A percentile compares a stretch with the other conserved stretches of the same genome.
These are phyloP conservation scores for Yamadazyma conglobata DNA, from an alignment of 1,139 yeast species.

Conservation along the genomic window DNA sequence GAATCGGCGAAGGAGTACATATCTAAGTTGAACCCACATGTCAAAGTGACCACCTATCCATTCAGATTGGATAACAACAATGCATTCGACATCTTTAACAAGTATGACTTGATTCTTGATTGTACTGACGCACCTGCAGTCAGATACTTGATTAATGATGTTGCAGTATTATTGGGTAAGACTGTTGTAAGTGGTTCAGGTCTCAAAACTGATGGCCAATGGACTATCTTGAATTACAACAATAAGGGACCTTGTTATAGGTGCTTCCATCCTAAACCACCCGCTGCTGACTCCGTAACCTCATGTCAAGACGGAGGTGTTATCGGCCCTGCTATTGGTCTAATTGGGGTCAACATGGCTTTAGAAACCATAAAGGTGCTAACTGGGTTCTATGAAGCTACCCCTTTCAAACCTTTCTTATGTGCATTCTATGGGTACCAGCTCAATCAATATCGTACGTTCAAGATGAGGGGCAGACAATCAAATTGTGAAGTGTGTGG, in stretches of 20 bases:
- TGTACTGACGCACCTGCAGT: conserved; percentile 94
- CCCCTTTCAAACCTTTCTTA: conserved; percentile 64
- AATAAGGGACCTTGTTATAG: conserved; percentile 86
- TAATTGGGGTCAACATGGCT: conserved; percentile 87
- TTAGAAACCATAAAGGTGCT: conserved; percentile 78
- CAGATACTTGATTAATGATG: conserved; percentile 84
- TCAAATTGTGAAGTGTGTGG: conserved; percentile 66
- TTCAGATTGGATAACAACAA: conserved; percentile 52
- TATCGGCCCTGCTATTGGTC: conserved; percentile 90
- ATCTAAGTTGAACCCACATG: conserved; percentile 61
- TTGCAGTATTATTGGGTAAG: conserved; percentile 62
- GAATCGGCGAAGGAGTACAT: conserved; percentile 67
- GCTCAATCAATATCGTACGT: conserved; percentile 62
- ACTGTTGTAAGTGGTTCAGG: conserved; percentile 93
- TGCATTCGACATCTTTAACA: conserved; percentile 58
- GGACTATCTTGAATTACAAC: conserved; percentile 68
- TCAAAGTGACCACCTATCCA: conserved; percentile 50
- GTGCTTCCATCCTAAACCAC: conserved; percentile 89
- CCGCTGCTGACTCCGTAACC: conserved; percentile 77
- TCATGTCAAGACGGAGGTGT: conserved; percentile 96
- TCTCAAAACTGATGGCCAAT: conserved; percentile 85
- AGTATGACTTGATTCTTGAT: conserved; percentile 77
- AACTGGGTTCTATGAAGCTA: conserved; percentile 50
- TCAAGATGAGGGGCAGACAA: conserved; percentile 76
- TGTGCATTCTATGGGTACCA: conserved; percentile 73